These are phyloP conservation scores for Aspergillus brunneoviolaceus DNA, from an alignment of 2,329 filamentous ascomycete species.

Conservation along the genomic window DNA sequence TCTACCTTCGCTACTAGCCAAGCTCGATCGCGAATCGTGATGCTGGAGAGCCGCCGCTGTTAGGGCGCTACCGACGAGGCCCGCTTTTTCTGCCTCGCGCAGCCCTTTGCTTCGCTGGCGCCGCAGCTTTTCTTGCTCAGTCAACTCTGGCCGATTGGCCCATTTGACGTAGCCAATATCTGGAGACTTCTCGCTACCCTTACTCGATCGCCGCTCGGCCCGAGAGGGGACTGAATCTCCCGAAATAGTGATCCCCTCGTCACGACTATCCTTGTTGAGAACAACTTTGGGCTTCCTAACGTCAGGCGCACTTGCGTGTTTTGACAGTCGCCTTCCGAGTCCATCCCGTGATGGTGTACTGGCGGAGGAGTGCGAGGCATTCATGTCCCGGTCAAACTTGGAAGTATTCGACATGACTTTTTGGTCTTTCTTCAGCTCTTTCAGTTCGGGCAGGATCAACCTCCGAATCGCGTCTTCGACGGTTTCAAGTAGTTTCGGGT, in stretches of 20 bases:
- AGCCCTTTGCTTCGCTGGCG: conserved; percentile 56
- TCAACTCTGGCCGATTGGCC: conserved; percentile 48
- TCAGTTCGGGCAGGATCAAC: conserved; percentile 86
- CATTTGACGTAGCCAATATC: conserved; percentile 47
- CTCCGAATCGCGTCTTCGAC: conserved; percentile 91
- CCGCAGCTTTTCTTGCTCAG: conserved; percentile 53
- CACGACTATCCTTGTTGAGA: conserved; percentile 57
- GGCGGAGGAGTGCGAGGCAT: conserved; percentile 60
- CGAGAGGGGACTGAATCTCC: conserved; percentile 52
- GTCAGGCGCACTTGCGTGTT: conserved; percentile 62
- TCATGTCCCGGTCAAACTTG: conserved; percentile 65
- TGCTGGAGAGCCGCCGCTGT: conserved; percentile 63
- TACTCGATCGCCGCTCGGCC: conserved; percentile 54
- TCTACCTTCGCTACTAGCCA: conserved; percentile 46
- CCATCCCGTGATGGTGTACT: conserved; percentile 58
- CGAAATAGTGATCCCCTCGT: conserved; percentile 59
- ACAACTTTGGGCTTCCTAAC: conserved; percentile 62
- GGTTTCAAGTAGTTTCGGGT: conserved; percentile 84
- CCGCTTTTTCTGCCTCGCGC: conserved; percentile 57
- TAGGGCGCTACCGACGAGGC: conserved; percentile 56
- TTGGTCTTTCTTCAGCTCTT: conserved; percentile 85
- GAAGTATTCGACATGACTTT: conserved; percentile 71
- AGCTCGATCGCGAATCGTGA: conserved; percentile 63
- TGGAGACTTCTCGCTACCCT: conserved; percentile 48
- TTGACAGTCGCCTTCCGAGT: conserved; percentile 56